Base-by-base conservation (phyloP, 352 stramenopile genomes). In the Thraustotheca clavata region DNA sequence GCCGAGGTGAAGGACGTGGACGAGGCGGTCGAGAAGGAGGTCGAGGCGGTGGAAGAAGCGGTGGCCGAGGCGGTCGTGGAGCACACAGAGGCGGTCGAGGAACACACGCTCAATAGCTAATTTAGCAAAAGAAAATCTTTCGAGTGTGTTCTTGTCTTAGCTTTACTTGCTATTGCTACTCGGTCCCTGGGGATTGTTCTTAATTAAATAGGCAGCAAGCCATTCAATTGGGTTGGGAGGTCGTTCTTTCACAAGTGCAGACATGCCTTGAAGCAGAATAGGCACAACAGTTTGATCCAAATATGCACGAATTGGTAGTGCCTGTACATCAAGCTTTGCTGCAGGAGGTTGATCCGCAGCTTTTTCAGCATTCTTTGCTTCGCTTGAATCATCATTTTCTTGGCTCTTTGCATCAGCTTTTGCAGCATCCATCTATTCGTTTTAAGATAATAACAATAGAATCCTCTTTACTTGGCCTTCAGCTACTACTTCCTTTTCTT, bases 261-360 rank as follows among this genome's bases (percentile, higher is more conserved):
- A 97, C 96, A 99, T 98, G 60, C 96, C 96, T 70, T 99, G 94
- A 43, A 99, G 77, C 49, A 99, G 72, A 74, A 99, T 97, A n/a
- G 96, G 96, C 74, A 99, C 95, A 20, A 99, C 96, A 0, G 95
- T 99, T 72, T 98, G 94, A 79, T 99, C 96, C 66, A 99, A 75
- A 71, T 99, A 99, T 32, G 95, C 93, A 60, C 96, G 91, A 71
- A 99, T 99, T 3, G 96, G 95, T 34, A 99, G 75, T 26, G 79
- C 79, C 65, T 96, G 86, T 62, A 94, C 82, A 43, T 98, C 91
- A 49, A 97, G 77, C 75, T 98, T 91, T 49, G 91, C 76, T 69
- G 93, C 80, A 18, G 43, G 43, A 9, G 79, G 78, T 57, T 76
- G 80, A 63, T 94, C 81, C 12, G 76, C 73, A 4, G 75, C 80